Base-by-base conservation (phyloP, 805 yeast genomes). In the Hemisphaericaspora nanyangensis region DNA sequence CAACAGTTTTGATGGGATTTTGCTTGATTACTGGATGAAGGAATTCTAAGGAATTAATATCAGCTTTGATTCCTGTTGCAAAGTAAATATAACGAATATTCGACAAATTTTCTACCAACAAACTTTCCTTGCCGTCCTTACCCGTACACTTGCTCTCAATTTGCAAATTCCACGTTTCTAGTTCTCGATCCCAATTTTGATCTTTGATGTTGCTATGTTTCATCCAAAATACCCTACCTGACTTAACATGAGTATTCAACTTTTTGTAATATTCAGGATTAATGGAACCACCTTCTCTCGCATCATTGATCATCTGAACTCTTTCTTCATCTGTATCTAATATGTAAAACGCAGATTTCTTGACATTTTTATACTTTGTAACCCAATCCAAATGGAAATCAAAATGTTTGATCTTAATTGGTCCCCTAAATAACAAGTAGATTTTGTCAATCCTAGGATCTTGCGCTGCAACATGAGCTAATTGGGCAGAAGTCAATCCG, bases 371-470 rank as follows among this genome's bases (percentile, higher is more conserved):
- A 49, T 68, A 70, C 44, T 70, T 71, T n/a, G 75, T 67, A 13
- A 70, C 75, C 76, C 76, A 71, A 39, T 70, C 75, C 34, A 70
- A 52, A 43, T 68, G 73, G 44, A 70, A 70, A 41, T 70, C 76
- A 52, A 71, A 71, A 43, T 70, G 75, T 48, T 71, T 70, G 34
- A 70, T 58, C 39, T 67, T 70, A 25, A 68, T 40, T 4, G 56
- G 51, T 1, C 71, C 67, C 29, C 76, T 49, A 10, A 66, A 46
- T 10, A 70, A 38, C 5, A 67, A 53, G 29, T 60, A 56, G 1
- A 68, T 65, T 17, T 58, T 55, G 10, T 46, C 39, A 10, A 67
- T 51, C 1, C 68, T 68, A 6, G 45, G 35, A 28, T 40, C 40
- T 7, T 44, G 46, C 6, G 64, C 49, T 4, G 67, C 63, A 13